A percentile compares a stretch with the other conserved stretches of the same genome.
phyloP scores from a whole-genome alignment of 192 early-diverging fungal genomes.

The Fimicolochytrium jonesii region DNA sequence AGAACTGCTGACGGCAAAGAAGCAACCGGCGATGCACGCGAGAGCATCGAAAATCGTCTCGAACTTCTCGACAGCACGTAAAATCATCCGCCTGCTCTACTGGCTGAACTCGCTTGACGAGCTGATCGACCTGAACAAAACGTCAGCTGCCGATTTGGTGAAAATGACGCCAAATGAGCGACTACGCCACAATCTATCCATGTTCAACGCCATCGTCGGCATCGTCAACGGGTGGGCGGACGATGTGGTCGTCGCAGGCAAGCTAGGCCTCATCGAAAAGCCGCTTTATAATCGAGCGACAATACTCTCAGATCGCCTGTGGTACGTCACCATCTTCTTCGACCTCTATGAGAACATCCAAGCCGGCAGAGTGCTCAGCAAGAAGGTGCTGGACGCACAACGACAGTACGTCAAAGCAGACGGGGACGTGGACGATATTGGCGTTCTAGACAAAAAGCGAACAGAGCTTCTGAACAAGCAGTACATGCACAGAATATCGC shows the following conservation, averaged over 20 bases:
- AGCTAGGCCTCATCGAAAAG: constrained; percentile 60
- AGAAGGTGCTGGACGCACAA: constrained; percentile 11
- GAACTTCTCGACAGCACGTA: constrained; percentile 70
- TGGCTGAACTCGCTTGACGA: constrained; percentile 62
- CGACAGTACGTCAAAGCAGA: not conserved
- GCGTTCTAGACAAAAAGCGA: too few species aligned
- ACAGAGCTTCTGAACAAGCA: constrained; percentile 30
- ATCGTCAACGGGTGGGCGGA: constrained; percentile 68
- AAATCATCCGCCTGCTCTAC: constrained; percentile 69
- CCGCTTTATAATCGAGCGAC: constrained; percentile 49
- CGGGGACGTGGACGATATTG: not conserved
- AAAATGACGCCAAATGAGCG: constrained; percentile 23
- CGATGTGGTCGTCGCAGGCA: constrained; percentile 69
- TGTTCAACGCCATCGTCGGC: constrained; percentile 40
- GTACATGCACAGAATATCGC: constrained; percentile 52
- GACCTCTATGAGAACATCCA: constrained; percentile 58
- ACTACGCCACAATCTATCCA: constrained; percentile 17
- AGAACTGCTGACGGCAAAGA: constrained; percentile 24
- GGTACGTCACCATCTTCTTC: constrained; percentile 67
- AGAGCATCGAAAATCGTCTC: constrained; percentile 48
- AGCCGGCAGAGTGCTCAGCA: constrained; percentile 25
- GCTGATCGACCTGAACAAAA: constrained; percentile 31
- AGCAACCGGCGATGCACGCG: constrained; percentile 5
- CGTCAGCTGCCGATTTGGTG: constrained; percentile 26
- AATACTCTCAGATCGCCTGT: constrained; percentile 58